Evolutionary conservation across 164 flowering plant genomes (phyloP).

Genomic region (Tetrastigma voinierianum): DNA sequence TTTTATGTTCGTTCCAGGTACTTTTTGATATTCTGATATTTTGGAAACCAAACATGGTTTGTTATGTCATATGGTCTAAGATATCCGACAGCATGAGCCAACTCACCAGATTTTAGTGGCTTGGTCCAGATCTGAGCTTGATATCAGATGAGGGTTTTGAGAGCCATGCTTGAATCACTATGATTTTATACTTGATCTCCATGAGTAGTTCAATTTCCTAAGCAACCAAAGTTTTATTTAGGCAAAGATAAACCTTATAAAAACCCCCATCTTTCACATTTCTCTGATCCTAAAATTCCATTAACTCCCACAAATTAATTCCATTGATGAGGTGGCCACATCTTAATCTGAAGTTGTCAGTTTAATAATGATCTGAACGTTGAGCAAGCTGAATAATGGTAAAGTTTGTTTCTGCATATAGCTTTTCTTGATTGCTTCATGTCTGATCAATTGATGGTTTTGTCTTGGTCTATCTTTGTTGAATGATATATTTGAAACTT

Average conservation of each 20-base stretch:
- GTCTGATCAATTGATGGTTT: too few species aligned
- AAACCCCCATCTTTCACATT: too few species aligned
- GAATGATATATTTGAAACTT: too few species aligned
- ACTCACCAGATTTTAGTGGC: not conserved
- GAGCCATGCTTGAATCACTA: not conserved
- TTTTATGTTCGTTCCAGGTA: conserved; percentile 93
- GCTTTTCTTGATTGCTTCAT: not conserved
- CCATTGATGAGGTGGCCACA: too few species aligned
- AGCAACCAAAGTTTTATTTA: not conserved
- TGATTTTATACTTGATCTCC: not conserved
- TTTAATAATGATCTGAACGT: not conserved
- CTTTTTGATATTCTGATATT: not conserved
- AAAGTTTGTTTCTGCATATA: too few species aligned
- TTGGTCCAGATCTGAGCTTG: not conserved
- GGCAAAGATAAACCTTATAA: too few species aligned
- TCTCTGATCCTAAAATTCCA: too few species aligned
- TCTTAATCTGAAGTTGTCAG: too few species aligned
- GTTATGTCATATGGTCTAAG: not conserved
- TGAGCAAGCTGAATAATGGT: too few species aligned
- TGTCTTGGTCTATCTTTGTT: too few species aligned
- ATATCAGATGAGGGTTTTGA: not conserved
- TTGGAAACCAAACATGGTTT: not conserved
- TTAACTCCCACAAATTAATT: too few species aligned
- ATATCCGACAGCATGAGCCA: not conserved
- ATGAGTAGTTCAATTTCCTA: too few species aligned